Evolutionary conservation across 768 basidiomycete species (phyloP), one percentile per base, ranked within the genome.

Genomic region (Tephrocybe rancida): DNA sequence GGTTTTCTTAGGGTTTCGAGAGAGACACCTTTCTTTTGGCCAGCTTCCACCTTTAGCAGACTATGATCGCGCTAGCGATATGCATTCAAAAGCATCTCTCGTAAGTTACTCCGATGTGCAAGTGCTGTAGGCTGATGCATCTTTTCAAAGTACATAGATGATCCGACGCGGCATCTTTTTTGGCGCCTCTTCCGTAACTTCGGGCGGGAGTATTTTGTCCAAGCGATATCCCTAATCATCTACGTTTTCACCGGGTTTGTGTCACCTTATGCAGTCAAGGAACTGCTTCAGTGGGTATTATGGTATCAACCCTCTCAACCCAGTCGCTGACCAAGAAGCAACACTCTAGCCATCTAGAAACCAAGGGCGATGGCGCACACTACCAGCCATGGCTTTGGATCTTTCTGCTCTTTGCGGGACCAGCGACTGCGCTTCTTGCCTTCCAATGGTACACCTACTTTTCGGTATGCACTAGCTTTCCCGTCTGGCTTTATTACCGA

Each of bases 381-480:
- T 64, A 84, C 25, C 76, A 77, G 25, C 87, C 88, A 1, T 87
- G 86, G 81, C 77, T 88, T 4, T 90, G 87, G 86, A 77, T 88
- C 14, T 29, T 68, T 0, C 66, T 70, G 60, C 68, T 85, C 16
- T 77, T 83, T 54, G 46, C 77, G 4, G 82, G 80, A 9, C 79
- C 82, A 7, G 63, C 75, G 3, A 0, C 75, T 5, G 68, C 64
- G 8, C 67, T 76, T 5, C 22, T 86, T 7, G 58, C 68, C 22
- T 72, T 77, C 37, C 82, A 88, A 56, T 76, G 73, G 66, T 87
- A 85, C 60, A 67, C 76, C 34, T 83, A 72, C 61, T 62, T 75
- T 21, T 61, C 68, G 67, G 87, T 67, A 52, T 19, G 64, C 61
- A 10, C 58, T 13, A 19, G 16, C 16, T 2, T n/a, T 37, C 14